Base-by-base conservation (phyloP, 345 rosid species). In the Populus pruinosa region DNA sequence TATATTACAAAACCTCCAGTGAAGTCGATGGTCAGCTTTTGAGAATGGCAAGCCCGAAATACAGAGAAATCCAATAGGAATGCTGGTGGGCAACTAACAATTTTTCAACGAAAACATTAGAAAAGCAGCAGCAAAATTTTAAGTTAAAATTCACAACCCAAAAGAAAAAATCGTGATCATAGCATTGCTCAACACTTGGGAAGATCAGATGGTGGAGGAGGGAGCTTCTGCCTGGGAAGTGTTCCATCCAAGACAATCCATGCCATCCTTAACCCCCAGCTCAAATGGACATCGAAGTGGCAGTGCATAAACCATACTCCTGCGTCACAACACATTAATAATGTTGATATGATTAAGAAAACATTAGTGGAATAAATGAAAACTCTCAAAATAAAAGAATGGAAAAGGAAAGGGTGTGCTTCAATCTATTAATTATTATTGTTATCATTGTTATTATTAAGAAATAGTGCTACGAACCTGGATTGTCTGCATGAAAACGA, bases 401-500 rank as follows among this genome's bases (percentile, higher is more conserved):
- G 10, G 2, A 53, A 53, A 53, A 0, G 2, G 59, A 6, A 53
- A 18, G 20, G 20, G 8, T 53, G 59, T 20, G n/a, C 10, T 53
- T 14, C 0, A 14, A 2, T 53, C 11, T 41, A 20, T 53, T 53
- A 53, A 6, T 18, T 53, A 6, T 20, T 6, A 53, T 0, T 41
- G 12, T 18, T 53, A 53, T 7, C 18, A 18, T 0, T 41, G 3
- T 18, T 53, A 53, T 53, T 53, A 53, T 2, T 47, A 47, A 47
- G 50, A 12, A 47, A 47, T 47, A 5, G 16, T 16, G 47, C 25
- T 55, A 56, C 33, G 76, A 44, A 92, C 98, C 98, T 0, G 98
- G 97, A 71, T 91, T 93, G 71, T 91, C 94, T 0, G 95, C 94
- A 0, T 64, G 83, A 78, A 94, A 93, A 8, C 94, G 92, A 33